A percentile compares a stretch with the other conserved stretches of the same genome.
Conservation (phyloP, 768 basidiomycete species). For the Trametes sanguinea region DNA sequence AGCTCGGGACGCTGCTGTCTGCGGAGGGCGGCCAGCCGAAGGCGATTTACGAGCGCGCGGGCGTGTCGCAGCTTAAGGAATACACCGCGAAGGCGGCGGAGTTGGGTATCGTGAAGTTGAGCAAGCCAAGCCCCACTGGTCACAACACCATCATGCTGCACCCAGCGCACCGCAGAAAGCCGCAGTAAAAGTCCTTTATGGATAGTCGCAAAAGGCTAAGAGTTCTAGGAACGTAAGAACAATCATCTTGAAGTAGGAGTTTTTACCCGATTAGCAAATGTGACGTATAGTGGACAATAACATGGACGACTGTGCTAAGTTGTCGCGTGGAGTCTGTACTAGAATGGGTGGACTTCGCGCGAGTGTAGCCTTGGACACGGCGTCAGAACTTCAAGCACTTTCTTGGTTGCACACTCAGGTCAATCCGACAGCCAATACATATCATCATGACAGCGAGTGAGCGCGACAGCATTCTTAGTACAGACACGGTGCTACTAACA, state of each 20-base stretch:
- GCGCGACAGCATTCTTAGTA: constrained; percentile 21
- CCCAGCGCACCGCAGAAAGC: constrained; percentile 10
- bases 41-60: constrained; percentile 26
- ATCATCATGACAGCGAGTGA: constrained; percentile 21
- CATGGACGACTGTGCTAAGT: too few relatives aligned
- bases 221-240: too few relatives aligned
- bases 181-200: background rate
- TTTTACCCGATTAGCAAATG: too few relatives aligned
- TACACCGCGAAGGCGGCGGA: constrained; percentile 29
- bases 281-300: too few relatives aligned
- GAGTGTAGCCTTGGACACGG: too few relatives aligned
- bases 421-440: constrained; percentile 16
- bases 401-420: background rate
- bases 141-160: constrained; percentile 19
- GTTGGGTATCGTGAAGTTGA: constrained; percentile 19
- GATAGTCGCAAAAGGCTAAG: background rate
- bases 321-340: too few relatives aligned
- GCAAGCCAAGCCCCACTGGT: constrained; percentile 12
- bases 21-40: constrained; percentile 6
- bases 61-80: constrained; percentile 30
- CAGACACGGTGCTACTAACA: constrained; percentile 17
- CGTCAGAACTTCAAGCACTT: too few relatives aligned
- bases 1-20: constrained; percentile 29
- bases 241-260: too few relatives aligned
- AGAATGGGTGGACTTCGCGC: too few relatives aligned